Base-by-base conservation (phyloP, 2,329 filamentous ascomycete genomes). In the Epichloe brachyelytri region DNA sequence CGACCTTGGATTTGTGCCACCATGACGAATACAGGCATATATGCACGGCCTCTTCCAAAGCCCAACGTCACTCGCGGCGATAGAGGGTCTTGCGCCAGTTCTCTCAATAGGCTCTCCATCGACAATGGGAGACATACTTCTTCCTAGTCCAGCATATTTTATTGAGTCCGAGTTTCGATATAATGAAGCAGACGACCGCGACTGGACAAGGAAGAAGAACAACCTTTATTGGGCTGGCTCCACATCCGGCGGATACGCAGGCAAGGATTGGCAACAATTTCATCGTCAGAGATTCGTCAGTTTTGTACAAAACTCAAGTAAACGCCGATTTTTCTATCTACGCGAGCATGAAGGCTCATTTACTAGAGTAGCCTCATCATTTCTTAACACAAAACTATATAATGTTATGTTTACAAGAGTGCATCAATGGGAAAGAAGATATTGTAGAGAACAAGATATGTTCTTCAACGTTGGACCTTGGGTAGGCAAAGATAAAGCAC, bases 141-240 rank as follows among this genome's bases (percentile, higher is more conserved):
- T 71, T 20, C 78, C 78, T 0, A 73, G 71, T 43, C 68, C 76
- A 0, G 70, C 71, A 1, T 79, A 79, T 52, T 7, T 26, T 26
- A 58, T 68, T 20, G 63, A 69, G 53, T 14, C 61, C 3, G 63
- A 69, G 39, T 69, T 73, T 34, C 54, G 57, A 5, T 79, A 79
- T 55, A 59, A 70, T 3, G 57, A 63, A 0, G 33, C 54, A 0
- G 45, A 64, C 3, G 77, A 79, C 51, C 39, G 56, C 12, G 40
- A 43, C 3, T 43, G 12, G 40, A 7, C 17, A 2, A 12, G 1
- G 20, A 43, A 26, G 22, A 30, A 17, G 54, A 70, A 74, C 37
- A 71, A 69, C 2, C 58, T 80, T 0, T 81, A 80, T 59, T 82
- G 78, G 78, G 71, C 73, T 0, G 78, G 78, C 0, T 77, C 73